Evolutionary conservation across 2,329 filamentous ascomycete genomes (phyloP).

Genomic region (Cucurbitaria berberidis): DNA sequence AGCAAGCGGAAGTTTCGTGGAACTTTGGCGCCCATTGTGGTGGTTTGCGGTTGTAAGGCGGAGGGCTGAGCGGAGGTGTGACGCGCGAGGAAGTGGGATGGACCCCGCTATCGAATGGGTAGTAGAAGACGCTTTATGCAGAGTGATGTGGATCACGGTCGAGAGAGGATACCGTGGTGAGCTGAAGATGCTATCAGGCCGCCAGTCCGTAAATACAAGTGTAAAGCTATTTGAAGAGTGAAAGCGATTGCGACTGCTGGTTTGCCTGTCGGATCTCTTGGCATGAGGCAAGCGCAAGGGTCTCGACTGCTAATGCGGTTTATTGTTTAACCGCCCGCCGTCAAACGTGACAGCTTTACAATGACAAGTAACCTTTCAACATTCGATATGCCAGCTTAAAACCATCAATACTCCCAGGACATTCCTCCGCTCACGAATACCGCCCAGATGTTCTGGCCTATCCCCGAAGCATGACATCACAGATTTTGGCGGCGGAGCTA

Average conservation of each 20-base stretch:
- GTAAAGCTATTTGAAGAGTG: slow-evolving; percentile 4
- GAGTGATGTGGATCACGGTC: background rate
- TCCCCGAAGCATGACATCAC: slow-evolving; percentile 76
- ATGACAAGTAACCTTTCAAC: slow-evolving; percentile 8
- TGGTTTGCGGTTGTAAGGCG: slow-evolving; percentile 15
- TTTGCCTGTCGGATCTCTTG: slow-evolving; percentile 14
- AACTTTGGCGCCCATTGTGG: slow-evolving; percentile 71
- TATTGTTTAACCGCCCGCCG: slow-evolving; percentile 26
- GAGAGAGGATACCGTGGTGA: background rate
- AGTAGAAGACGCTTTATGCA: slow-evolving; percentile 6
- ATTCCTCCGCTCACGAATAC: slow-evolving; percentile 16
- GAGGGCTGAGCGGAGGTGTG: slow-evolving; percentile 16
- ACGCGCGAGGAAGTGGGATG: slow-evolving; percentile 35
- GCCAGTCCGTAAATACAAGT: slow-evolving; percentile 7
- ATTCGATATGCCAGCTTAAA: slow-evolving; percentile 21
- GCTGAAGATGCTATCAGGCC: slow-evolving; percentile 3
- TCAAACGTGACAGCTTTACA: slow-evolving; percentile 19
- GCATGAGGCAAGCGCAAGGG: slow-evolving; percentile 17
- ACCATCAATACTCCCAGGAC: slow-evolving; percentile 1
- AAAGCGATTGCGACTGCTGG: slow-evolving; percentile 16
- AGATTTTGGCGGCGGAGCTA: slow-evolving; percentile 87
- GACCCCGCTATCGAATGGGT: slow-evolving; percentile 38
- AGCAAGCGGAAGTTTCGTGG: slow-evolving; percentile 95
- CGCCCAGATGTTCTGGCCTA: slow-evolving; percentile 29
- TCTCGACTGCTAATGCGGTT: slow-evolving; percentile 13